Evolutionary conservation across 2,329 filamentous ascomycete genomes (phyloP).

Genomic region (Neopestalotiopsis rosae): DNA sequence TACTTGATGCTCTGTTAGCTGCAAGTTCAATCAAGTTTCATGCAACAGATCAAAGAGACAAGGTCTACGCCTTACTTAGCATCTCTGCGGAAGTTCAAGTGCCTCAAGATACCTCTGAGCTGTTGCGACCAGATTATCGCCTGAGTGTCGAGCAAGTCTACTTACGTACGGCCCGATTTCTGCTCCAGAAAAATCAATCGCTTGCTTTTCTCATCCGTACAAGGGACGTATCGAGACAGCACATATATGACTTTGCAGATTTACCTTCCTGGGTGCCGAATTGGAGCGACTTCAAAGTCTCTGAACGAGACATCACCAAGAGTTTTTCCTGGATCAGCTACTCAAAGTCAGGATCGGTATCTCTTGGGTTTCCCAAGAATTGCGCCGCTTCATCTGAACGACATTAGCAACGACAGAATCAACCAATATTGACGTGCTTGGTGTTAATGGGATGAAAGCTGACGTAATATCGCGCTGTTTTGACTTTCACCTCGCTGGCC

Average conservation of each 20-base stretch:
- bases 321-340: slow-evolving; percentile 1
- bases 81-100: neutral
- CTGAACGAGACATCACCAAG: neutral
- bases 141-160: neutral
- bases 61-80: neutral
- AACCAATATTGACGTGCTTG: too few species aligned
- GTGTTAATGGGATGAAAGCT: too few species aligned
- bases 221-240: neutral
- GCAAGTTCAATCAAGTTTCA: neutral
- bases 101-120: neutral
- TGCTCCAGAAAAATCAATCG: neutral
- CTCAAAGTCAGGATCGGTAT: too few species aligned
- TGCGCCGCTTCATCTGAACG: too few species aligned
- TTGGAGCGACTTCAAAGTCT: neutral
- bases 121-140: neutral
- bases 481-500: slow-evolving; percentile 40
- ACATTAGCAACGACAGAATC: too few species aligned
- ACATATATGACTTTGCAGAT: neutral
- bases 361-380: too few species aligned
- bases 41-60: slow-evolving; percentile 8
- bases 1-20: neutral
- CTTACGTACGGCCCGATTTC: neutral
- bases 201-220: neutral
- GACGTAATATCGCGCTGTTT: too few species aligned
- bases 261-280: neutral